Conservation (phyloP, 2,329 filamentous ascomycete genomes). For the Fusarium albosuccineum region DNA sequence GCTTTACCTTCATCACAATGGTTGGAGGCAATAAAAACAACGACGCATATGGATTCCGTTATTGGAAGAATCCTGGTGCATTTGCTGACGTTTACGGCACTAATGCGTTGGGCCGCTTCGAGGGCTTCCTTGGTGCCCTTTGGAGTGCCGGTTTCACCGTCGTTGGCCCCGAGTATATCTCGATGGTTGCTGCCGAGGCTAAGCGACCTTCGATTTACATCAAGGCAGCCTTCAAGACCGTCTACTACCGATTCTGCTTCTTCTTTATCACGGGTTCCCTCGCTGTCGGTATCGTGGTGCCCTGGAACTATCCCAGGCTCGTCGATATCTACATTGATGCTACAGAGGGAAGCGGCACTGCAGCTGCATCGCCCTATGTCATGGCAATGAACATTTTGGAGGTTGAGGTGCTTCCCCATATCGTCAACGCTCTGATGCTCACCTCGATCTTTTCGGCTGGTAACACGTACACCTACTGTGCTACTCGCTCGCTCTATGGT, state of each 20-base stretch:
- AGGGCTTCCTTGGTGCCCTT: slow-evolving; percentile 77
- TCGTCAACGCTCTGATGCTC: slow-evolving; percentile 67
- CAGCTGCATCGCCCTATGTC: slow-evolving; percentile 72
- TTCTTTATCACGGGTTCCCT: slow-evolving; percentile 80
- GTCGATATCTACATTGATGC: slow-evolving; percentile 60
- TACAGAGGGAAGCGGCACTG: slow-evolving; percentile 55
- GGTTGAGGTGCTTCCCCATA: slow-evolving; percentile 65
- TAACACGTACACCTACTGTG: slow-evolving; percentile 66
- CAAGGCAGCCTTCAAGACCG: slow-evolving; percentile 78
- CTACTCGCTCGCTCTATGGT: slow-evolving; percentile 63
- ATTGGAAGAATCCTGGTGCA: slow-evolving; percentile 65
- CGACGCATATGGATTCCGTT: slow-evolving; percentile 78
- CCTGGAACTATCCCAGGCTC: slow-evolving; percentile 72
- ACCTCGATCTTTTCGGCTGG: slow-evolving; percentile 61
- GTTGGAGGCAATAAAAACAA: slow-evolving; percentile 79
- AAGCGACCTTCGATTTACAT: slow-evolving; percentile 73
- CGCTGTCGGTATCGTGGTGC: slow-evolving; percentile 73
- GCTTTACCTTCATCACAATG: slow-evolving; percentile 85
- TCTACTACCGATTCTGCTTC: slow-evolving; percentile 77
- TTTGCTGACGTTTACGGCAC: slow-evolving; percentile 66
- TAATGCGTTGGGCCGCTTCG: slow-evolving; percentile 74
- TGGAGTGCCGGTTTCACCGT: slow-evolving; percentile 75
- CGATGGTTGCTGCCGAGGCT: slow-evolving; percentile 77
- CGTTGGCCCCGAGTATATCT: slow-evolving; percentile 76
- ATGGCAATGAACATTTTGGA: slow-evolving; percentile 71